Evolutionary conservation across 441 rosid species (phyloP), one percentile per base, ranked within the genome.

Genomic region (Hura crepitans): DNA sequence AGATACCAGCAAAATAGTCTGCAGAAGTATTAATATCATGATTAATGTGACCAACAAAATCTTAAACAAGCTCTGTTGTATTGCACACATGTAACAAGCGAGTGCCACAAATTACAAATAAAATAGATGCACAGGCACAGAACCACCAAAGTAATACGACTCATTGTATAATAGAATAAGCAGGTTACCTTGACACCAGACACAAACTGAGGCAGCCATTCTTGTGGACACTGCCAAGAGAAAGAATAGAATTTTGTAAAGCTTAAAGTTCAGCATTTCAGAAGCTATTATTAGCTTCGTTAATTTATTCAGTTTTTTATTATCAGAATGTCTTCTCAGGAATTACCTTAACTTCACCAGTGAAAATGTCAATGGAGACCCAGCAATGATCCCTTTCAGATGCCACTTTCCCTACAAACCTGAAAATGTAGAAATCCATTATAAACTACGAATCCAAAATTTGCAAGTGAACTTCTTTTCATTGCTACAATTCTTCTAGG

Each of bases 191-290:
- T 82, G 76, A 86, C 72, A 57, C 90, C 93, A 2, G 81, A 77
- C 18, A 79, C 84, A 72, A 85, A 81, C 75, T 88, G 93, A 74
- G 79, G 82, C 9, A 88, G 74, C 91, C 91, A 88, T 75, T 88
- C 91, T 42, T 79, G 84, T 39, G 89, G 85, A 69, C 78, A 81
- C 91, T 88, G 86, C 74, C 30, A 69, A 65, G 22, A 7, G 27
- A 56, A 71, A 74, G 50, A 74, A 77, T 35, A 57, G 27, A 37
- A 75, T 45, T 69, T 39, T 51, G 18, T 68, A 53, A 78, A 33
- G 65, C 25, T 39, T 49, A 45, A 49, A 43, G 11, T 49, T 47
- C 25, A 50, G 28, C 22, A 47, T 66, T 39, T 20, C 30, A 43
- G 25, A 51, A 62, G 46, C 6, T n/a, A 60, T 43, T 49, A 33